Base-by-base conservation (phyloP, 768 basidiomycete genomes). In the Leccinum longicurvipes region DNA sequence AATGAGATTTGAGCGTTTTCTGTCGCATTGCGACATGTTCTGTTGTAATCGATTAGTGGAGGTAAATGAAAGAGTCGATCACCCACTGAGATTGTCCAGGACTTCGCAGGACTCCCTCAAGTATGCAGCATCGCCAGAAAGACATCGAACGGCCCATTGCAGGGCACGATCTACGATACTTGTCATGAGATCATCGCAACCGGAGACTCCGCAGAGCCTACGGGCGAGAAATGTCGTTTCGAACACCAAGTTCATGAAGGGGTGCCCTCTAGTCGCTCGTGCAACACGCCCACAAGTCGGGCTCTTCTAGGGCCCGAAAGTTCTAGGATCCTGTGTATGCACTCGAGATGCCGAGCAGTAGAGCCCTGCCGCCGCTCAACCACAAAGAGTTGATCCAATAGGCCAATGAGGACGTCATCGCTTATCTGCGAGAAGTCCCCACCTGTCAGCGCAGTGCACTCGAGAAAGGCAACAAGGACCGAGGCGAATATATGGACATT, bases 141-240 rank as follows among this genome's bases (percentile, higher is more conserved):
- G 72, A 23, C 68, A 65, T 41, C 78, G 73, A 4, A 84, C 79
- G 14, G 79, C 76, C 79, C 82, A 82, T 51, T 82, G 78, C 62
- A 86, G 63, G 1, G 74, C 77, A 47, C 74, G 72, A 47, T 85
- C 78, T 7, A 78, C 64, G 9, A 84, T 56, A 24, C 45, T 63
- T 3, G 65, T 63, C 12, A 73, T 51, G 17, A 69, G n/a, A 70
- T 29, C 24, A 51, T 41, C 67, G 1, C 70, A 69, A 11, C 63
- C 65, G 31, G 56, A 39, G n/a, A 67, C 48, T 5, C 49, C 51
- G 32, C 59, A 54, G 42, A 77, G 58, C 31, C 57, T 70, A 21
- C 55, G 58, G 1, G 72, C 77, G n/a, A 79, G 48, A 8, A 51
- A 58, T 19, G 78, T 57, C 6, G 70, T 47, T 31, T 77, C 73